Percentiles rank a stretch among this genome's conserved stretches.
Conservation (phyloP, 2,329 filamentous ascomycete species). For the Ampelomyces quisqualis region DNA sequence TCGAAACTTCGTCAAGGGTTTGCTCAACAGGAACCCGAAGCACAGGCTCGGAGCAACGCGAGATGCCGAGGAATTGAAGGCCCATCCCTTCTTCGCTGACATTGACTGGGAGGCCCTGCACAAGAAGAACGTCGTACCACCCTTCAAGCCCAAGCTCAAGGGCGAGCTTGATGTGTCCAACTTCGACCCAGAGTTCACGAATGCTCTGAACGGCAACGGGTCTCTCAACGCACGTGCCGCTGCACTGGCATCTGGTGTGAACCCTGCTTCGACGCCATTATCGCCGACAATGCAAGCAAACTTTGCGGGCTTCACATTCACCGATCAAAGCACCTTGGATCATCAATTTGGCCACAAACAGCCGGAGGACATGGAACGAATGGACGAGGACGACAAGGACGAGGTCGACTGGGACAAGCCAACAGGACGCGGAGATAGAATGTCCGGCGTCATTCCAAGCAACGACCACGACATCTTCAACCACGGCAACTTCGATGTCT, state of each 20-base stretch:
- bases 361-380: conserved; percentile 47
- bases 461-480: conserved; percentile 53
- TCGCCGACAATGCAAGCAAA: conserved; percentile 96
- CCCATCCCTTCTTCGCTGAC: conserved; percentile 90
- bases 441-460: conserved; percentile 54
- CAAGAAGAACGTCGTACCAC: conserved; percentile 90
- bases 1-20: conserved; percentile 94
- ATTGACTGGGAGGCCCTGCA: conserved; percentile 87
- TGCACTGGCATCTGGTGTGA: conserved; percentile 75
- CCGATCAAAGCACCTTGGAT: conserved; percentile 95
- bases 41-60: conserved; percentile 87
- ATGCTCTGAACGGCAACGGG: conserved; percentile 78
- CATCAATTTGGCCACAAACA: conserved; percentile 63
- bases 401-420: conserved; percentile 47
- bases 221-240: conserved; percentile 91
- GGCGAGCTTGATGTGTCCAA: conserved; percentile 96
- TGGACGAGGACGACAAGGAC: conserved; percentile 47
- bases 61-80: conserved; percentile 92
- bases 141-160: conserved; percentile 97
- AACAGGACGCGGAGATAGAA: conserved; percentile 49
- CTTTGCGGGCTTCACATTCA: conserved; percentile 97
- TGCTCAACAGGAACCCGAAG: conserved; percentile 95
- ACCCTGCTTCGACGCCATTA: conserved; percentile 85
- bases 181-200: conserved; percentile 98
- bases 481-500: conserved; percentile 43